Percentiles rank a stretch among this genome's conserved stretches.
phyloP scores from a whole-genome alignment of 2,329 filamentous ascomycete genomes.

The Phyllosticta capitalensis region DNA sequence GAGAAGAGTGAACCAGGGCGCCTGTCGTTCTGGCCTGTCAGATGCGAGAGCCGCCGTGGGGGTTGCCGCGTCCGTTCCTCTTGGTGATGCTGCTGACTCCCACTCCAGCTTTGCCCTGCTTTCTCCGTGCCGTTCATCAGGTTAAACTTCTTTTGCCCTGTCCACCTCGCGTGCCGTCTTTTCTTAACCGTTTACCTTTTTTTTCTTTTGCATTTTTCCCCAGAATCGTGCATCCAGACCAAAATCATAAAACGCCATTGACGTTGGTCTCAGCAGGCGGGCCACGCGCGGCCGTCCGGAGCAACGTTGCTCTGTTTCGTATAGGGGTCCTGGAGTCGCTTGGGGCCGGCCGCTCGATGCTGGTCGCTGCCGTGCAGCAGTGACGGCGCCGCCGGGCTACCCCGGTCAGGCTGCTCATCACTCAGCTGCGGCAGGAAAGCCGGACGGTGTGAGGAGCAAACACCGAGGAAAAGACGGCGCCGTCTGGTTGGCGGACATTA shows the following conservation, averaged over 20 bases:
- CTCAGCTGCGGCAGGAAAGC: neutral
- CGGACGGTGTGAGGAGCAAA: neutral
- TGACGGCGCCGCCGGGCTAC: neutral
- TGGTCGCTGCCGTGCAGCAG: too few relatives aligned
- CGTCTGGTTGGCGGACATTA: neutral
- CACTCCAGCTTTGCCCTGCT: neutral
- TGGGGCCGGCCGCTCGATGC: neutral
- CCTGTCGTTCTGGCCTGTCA: neutral
- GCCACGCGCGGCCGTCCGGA: neutral
- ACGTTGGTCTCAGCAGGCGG: neutral
- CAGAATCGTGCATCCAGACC: neutral
- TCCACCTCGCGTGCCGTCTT: neutral
- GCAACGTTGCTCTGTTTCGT: neutral
- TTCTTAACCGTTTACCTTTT: neutral
- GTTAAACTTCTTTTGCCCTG: neutral
- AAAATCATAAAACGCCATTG: neutral
- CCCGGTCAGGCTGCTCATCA: neutral
- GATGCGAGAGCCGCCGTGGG: neutral
- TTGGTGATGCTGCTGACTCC: neutral
- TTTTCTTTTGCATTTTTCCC: neutral
- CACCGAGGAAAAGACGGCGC: neutral
- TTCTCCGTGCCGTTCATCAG: neutral
- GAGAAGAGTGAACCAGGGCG: neutral
- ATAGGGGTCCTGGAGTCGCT: neutral
- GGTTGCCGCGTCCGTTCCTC: neutral